Base-by-base conservation (phyloP, 2,329 filamentous ascomycete species). In the Ophiocordyceps australis region DNA sequence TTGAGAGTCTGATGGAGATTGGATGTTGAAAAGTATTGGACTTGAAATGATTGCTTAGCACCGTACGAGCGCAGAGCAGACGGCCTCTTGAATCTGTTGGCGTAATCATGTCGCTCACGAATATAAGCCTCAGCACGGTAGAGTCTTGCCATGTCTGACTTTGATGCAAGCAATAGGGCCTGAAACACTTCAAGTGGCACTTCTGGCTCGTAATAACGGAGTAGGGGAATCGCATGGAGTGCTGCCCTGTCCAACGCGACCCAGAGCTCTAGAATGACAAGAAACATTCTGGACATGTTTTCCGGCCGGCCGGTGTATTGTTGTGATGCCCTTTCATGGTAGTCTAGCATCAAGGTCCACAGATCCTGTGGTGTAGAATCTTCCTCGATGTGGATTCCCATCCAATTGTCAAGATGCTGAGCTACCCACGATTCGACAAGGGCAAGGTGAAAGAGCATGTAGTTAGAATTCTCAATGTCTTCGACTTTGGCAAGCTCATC, bases 181-280 rank as follows among this genome's bases (percentile, higher is more conserved):
- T 59, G 42, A 4, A 65, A 48, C 0, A 62, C 28, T 0, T 35
- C 22, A 0, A 27, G 9, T 0, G 52, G 49, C 1, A 74, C 38
- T 4, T 54, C 54, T 0, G 59, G 49, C 6, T 52, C 38, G 31
- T 66, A 74, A 0, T 64, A 39, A 0, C 5, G 7, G 0, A 74
- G 36, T 5, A 65, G 31, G 0, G 52, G 45, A n/a, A 52, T 45
- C 0, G 43, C 28, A 2, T 28, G 10, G 2, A 50, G 43, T 1
- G 58, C 57, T 3, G 49, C 46, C 26, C 47, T 58, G 31, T 76
- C 69, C 8, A 58, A 53, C 0, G 61, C 62, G 7, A 65, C 38
- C 71, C 70, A 76, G 0, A 75, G 39, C 28, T 74, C 65, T 3
- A 69, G 34, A 1, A 64, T 35, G 0, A 58, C 65, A 1, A 76